A percentile compares a stretch with the other conserved stretches of the same genome.
Conservation (phyloP, 208 protist genomes). For the Acanthamoeba culbertsoni region DNA sequence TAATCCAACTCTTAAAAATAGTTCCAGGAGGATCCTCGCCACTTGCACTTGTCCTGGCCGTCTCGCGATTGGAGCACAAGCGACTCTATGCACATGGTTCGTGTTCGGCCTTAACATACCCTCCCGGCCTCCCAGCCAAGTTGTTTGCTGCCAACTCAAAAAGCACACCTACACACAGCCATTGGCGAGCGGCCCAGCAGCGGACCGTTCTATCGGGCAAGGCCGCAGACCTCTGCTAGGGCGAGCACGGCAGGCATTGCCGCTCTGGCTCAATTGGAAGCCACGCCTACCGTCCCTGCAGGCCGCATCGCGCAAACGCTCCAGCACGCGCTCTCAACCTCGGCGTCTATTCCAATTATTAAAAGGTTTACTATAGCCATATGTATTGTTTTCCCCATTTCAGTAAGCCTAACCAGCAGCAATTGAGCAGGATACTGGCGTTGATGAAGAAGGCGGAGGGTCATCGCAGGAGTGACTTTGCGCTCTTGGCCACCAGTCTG, state of each 20-base stretch:
- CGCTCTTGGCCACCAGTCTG: neutral
- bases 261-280: neutral
- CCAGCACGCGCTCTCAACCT: neutral
- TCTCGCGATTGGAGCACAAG: no score
- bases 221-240: no score
- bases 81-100: no score
- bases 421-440: neutral
- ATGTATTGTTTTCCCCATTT: neutral
- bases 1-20: no score
- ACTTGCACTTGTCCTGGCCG: no score
- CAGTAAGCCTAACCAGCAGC: neutral
- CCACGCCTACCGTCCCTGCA: neutral
- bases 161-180: no score
- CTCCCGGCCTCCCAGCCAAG: no score
- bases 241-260: neutral
- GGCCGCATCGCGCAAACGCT: neutral
- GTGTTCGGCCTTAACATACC: no score
- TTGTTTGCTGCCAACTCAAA: no score
- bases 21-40: no score
- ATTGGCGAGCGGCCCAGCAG: no score
- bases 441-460: conserved; percentile 13
- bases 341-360: neutral
- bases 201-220: no score
- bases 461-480: neutral
- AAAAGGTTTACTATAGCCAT: neutral